Conservation (phyloP, 2,329 filamentous ascomycete genomes). For the Graphilbum sp. region DNA sequence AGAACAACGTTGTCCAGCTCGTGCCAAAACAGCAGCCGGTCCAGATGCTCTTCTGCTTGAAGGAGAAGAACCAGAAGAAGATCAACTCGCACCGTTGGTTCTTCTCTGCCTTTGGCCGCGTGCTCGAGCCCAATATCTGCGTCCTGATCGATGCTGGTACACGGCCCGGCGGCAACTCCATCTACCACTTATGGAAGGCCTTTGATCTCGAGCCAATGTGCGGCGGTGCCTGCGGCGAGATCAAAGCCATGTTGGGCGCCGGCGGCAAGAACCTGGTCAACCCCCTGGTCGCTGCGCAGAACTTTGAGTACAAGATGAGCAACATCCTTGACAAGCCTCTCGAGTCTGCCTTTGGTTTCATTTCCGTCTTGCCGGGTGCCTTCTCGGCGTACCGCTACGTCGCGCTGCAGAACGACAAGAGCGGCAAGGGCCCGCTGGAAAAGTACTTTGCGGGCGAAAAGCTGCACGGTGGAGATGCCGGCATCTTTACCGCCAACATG, state of each 20-base stretch:
- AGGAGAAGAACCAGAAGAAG: conserved; percentile 99
- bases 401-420: conserved; percentile 92
- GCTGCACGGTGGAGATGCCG: conserved; percentile 81
- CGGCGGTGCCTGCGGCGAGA: conserved; percentile 92
- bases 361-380: conserved; percentile 87
- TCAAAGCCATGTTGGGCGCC: conserved; percentile 88
- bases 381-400: conserved; percentile 97
- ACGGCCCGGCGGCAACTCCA: conserved; percentile 80
- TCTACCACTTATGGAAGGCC: conserved; percentile 97
- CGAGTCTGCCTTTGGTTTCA: conserved; percentile 95
- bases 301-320: conserved; percentile 99
- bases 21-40: conserved; percentile 79
- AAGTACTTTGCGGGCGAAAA: conserved; percentile 97
- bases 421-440: conserved; percentile 77
- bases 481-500: conserved; percentile 98
- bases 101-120: conserved; percentile 87
- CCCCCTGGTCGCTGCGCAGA: conserved; percentile 86
- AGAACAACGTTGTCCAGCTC: conserved; percentile 73
- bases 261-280: conserved; percentile 80
- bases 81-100: conserved; percentile 99
- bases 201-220: conserved; percentile 98
- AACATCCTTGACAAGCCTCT: conserved; percentile 97
- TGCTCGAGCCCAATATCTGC: conserved; percentile 91
- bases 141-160: conserved; percentile 93
- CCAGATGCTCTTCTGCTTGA: conserved; percentile 93